Evolutionary conservation across 106 monocot species (phyloP).

Genomic region (Dendrobium nobile): DNA sequence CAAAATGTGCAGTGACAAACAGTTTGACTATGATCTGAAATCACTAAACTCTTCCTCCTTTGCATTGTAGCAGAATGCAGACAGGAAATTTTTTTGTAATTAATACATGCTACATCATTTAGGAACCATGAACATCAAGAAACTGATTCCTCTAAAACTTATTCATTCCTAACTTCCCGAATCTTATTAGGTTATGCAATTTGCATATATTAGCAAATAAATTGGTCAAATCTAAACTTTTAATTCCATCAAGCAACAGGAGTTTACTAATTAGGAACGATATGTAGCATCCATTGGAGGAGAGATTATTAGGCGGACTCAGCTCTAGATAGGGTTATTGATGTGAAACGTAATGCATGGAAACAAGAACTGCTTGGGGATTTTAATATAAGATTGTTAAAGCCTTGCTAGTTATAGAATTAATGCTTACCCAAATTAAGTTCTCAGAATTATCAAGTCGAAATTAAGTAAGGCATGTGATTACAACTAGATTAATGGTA

Average conservation of each 20-base stretch:
- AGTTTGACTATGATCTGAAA: neutral
- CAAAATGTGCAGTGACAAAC: neutral
- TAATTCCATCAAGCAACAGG: neutral
- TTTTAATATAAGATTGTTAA: too few species aligned
- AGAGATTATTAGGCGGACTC: neutral
- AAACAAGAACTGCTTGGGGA: too few species aligned
- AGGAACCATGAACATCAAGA: neutral
- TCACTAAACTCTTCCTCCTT: neutral
- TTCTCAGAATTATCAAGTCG: too few species aligned
- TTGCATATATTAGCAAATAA: neutral
- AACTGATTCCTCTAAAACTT: neutral
- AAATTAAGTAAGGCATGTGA: too few species aligned
- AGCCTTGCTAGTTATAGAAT: too few species aligned
- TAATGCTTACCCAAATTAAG: too few species aligned
- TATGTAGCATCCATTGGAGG: neutral
- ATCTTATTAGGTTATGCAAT: neutral
- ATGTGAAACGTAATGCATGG: too few species aligned
- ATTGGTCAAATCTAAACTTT: neutral
- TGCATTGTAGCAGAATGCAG: neutral
- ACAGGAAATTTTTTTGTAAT: neutral
- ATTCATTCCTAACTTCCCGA: neutral
- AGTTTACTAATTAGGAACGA: neutral
- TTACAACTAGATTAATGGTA: too few species aligned
- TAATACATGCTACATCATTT: neutral
- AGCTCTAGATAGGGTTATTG: neutral